Conservation (phyloP, 345 rosid genomes). For the Lumnitzera littorea region DNA sequence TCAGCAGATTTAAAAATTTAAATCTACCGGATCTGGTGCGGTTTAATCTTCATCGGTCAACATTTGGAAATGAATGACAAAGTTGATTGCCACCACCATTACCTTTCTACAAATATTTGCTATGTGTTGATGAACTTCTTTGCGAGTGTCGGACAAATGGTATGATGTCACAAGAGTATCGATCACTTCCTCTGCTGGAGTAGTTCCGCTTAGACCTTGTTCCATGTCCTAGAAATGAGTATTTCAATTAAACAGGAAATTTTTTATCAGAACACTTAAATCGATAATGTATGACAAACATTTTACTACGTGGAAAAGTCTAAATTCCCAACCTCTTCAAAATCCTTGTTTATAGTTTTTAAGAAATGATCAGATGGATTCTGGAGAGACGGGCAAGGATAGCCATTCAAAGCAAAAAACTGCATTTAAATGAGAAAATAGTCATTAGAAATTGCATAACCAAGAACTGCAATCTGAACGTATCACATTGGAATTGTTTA, state of each 20-base stretch:
- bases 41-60: too few species aligned
- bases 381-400: conserved; percentile 35
- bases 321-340: background rate
- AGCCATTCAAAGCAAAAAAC: conserved; percentile 45
- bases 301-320: background rate
- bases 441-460: background rate
- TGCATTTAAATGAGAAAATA: conserved; percentile 5
- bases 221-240: background rate
- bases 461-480: background rate
- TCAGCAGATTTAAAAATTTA: too few species aligned
- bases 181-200: background rate
- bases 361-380: conserved; percentile 11
- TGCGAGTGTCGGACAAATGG: background rate
- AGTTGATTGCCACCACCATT: background rate
- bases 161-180: background rate
- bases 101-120: conserved; percentile 6
- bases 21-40: too few species aligned
- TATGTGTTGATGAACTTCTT: background rate
- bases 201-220: background rate
- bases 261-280: too few species aligned
- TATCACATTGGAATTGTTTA: too few species aligned
- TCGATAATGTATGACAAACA: too few species aligned
- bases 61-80: too few species aligned
- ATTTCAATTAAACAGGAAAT: background rate
- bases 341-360: conserved; percentile 6